These are phyloP conservation scores for Neurospora tetrasperma DNA, from an alignment of 495 filamentous ascomycete species.

Conservation along the genomic window DNA sequence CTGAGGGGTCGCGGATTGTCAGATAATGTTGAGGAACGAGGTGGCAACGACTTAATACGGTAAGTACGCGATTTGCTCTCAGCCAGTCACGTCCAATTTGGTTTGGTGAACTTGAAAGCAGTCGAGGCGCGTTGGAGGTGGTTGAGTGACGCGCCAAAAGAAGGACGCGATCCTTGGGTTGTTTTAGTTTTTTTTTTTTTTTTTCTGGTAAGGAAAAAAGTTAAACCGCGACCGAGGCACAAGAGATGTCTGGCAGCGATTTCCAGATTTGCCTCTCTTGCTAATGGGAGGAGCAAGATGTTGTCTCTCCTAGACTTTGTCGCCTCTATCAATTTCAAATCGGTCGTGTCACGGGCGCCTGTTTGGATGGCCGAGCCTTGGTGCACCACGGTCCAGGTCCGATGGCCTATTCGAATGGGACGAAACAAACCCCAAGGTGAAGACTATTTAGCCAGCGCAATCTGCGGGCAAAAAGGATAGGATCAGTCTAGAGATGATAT, in stretches of 20 bases:
- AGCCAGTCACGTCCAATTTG: not conserved
- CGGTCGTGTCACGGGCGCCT: not conserved
- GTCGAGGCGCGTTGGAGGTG: not conserved
- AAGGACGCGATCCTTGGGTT: not conserved
- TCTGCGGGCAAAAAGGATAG: not conserved
- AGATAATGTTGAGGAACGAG: not conserved
- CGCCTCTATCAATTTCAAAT: not conserved
- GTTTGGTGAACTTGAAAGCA: not conserved
- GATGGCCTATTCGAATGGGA: not conserved
- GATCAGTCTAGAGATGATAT: not conserved
- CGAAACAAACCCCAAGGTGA: not conserved
- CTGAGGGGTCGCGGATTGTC: not conserved
- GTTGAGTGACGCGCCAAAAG: not conserved
- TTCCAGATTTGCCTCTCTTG: not conserved
- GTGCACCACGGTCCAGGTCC: not conserved
- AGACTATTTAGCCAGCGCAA: not conserved
- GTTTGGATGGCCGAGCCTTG: not conserved
- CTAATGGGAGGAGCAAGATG: not conserved
- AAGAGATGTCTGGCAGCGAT: not conserved
- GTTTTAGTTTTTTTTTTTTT: not conserved
- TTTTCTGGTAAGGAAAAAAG: not conserved
- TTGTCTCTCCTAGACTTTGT: not conserved
- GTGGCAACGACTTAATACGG: not conserved
- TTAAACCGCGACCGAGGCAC: not conserved
- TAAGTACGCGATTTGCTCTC: not conserved